A percentile compares a stretch with the other conserved stretches of the same genome.
Evolutionary conservation across 306 rosid species (phyloP).

Genomic region (Purshia tridentata): DNA sequence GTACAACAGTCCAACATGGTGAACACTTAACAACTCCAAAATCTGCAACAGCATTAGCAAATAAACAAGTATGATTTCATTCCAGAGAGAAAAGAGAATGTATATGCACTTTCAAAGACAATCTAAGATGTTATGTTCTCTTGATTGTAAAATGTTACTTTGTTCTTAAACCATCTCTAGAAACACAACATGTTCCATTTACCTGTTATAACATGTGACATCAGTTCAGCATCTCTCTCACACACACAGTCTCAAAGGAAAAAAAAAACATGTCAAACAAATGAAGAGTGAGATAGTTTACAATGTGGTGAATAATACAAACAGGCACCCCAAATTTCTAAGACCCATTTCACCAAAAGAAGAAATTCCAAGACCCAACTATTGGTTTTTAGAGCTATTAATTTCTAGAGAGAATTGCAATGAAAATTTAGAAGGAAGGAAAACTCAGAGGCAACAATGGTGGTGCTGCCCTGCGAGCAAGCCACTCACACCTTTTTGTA

Average conservation of each 20-base stretch:
- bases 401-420: no score
- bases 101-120: not conserved
- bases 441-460: no score
- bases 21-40: slow-evolving; percentile 76
- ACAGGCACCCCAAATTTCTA: slow-evolving; percentile 10
- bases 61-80: not conserved
- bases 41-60: slow-evolving; percentile 48
- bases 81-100: not conserved
- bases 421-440: no score
- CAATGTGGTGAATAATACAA: no score
- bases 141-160: no score
- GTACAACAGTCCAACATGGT: slow-evolving; percentile 89
- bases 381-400: no score
- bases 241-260: not conserved
- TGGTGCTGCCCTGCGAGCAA: no score
- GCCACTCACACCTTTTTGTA: no score
- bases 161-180: no score
- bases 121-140: not conserved
- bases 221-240: no score
- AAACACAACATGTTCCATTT: no score
- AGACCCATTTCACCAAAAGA: not conserved
- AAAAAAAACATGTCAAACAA: not conserved
- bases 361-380: slow-evolving; percentile 3
- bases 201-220: no score
- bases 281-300: not conserved